phyloP scores from a whole-genome alignment of 345 rosid species.

The Melastoma malabathricum region DNA sequence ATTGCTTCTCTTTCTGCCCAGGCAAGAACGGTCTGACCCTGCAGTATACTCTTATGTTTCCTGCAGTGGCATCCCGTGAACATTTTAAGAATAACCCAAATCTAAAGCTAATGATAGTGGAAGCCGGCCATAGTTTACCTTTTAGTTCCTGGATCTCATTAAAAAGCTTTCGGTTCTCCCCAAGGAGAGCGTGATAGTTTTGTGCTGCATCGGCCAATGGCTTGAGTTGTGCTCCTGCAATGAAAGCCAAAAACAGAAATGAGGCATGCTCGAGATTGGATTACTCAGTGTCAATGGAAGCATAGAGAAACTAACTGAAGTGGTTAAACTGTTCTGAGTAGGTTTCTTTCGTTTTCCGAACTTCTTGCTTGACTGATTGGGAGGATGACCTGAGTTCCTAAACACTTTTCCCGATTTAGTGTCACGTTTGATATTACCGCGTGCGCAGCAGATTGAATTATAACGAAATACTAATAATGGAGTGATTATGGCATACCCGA shows the following conservation, averaged over 20 bases:
- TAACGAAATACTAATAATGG: neutral
- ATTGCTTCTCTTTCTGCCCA: constrained; percentile 37
- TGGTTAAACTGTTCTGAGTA: constrained; percentile 38
- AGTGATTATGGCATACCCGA: constrained; percentile 24
- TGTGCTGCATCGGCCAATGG: constrained; percentile 47
- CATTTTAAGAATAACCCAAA: neutral
- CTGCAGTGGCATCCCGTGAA: constrained; percentile 18
- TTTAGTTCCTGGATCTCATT: constrained; percentile 88
- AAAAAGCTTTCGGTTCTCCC: constrained; percentile 69
- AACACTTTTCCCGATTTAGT: constrained; percentile 8
- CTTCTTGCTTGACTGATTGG: constrained; percentile 52
- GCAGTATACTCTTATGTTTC: constrained; percentile 87
- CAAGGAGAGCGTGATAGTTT: constrained; percentile 55
- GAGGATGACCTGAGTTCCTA: constrained; percentile 57
- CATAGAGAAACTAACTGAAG: constrained; percentile 32
- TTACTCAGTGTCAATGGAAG: neutral
- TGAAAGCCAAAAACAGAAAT: too few relatives aligned
- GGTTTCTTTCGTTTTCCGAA: constrained; percentile 28
- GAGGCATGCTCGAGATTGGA: too few relatives aligned
- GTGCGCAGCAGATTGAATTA: constrained; percentile 2
- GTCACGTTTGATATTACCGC: neutral
- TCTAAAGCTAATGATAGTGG: neutral
- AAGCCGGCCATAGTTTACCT: constrained; percentile 26
- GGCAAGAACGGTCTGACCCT: constrained; percentile 69
- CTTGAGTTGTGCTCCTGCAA: constrained; percentile 41